Percentiles rank a stretch among this genome's conserved stretches.
phyloP scores from a whole-genome alignment of 2,329 filamentous ascomycete species.

The Macrophomina phaseolina region DNA sequence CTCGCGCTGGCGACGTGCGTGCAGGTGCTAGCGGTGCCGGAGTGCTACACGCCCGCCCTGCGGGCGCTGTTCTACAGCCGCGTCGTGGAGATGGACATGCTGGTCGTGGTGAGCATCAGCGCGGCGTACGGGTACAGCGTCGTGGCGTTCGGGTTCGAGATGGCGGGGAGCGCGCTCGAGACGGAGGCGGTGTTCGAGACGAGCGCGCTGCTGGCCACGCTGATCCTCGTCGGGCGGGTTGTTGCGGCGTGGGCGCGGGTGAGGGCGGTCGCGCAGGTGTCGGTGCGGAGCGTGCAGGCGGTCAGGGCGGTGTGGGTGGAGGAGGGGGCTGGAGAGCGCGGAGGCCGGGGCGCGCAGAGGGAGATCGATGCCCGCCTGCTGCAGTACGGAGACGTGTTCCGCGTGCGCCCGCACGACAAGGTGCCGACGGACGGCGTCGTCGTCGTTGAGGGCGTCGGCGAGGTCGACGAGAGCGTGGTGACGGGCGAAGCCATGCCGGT shows the following conservation, averaged over 20 bases:
- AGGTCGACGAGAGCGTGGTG: constrained; percentile 76
- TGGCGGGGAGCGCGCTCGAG: neutral
- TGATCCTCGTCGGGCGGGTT: neutral
- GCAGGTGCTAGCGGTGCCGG: too few species aligned
- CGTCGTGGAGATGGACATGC: too few species aligned
- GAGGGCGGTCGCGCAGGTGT: too few species aligned
- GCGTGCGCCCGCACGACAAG: neutral
- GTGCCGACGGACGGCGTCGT: neutral
- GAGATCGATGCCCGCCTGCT: neutral
- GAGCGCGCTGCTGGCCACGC: neutral
- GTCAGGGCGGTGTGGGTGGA: neutral
- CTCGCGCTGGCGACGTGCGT: too few species aligned
- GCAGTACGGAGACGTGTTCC: neutral
- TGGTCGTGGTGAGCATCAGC: neutral
- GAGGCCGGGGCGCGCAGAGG: constrained; percentile 42
- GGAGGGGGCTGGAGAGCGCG: too few species aligned
- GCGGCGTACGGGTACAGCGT: neutral
- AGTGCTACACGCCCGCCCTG: too few species aligned
- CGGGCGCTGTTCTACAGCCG: too few species aligned
- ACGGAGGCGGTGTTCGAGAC: neutral
- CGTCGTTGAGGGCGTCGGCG: constrained; percentile 52
- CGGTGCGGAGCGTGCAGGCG: too few species aligned
- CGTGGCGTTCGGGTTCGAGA: neutral
- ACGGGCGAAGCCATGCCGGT: constrained; percentile 72
- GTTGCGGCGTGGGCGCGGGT: neutral